Base-by-base conservation (phyloP, 805 yeast genomes). In the Candida nemodendra region DNA sequence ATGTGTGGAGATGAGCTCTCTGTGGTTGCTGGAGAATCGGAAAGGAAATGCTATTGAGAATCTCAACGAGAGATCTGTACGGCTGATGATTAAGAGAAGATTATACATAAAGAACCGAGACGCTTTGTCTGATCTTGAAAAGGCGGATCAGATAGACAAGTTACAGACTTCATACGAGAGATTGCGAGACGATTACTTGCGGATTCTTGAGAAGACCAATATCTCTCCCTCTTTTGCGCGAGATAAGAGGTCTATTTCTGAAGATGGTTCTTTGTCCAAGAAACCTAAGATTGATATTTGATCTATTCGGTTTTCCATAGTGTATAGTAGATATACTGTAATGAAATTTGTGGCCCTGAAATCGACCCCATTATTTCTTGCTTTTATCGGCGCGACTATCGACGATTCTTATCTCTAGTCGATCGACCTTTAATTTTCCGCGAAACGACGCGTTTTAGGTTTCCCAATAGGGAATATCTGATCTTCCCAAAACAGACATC, bases 61-160 rank as follows among this genome's bases (percentile, higher is more conserved):
- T 29, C 36, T 57, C 27, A 47, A 32, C 17, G 58, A 48, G 21
- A 61, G 62, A 41, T 66, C 68, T 5, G 62, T 78, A 5, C 66
- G 93, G 36, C 53, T 81, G 21, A 72, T 74, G 46, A 81, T 91
- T 44, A 91, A 90, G 60, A 74, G 69, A 51, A 71, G 99, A 41
- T 63, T 93, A 18, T 91, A 71, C 55, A 71, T 77, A 39, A 85
- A 87, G 56, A 93, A 93, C 63, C 76, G 70, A 50, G 97, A 90
- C 39, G 89, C 88, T 0, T 68, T 93, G 38, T 63, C 61, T 24
- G 84, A 78, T 4, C 63, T 88, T 56, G 88, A 82, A 29, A 69
- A 64, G n/a, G 68, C 76, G 0, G 78, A 79, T n/a, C 69, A 76
- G 44, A 72, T 71, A 44, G 87, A 82, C 50, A 85, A 85, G 51